Base-by-base conservation (phyloP, 2,329 filamentous ascomycete species). In the Ascochyta koolunga region DNA sequence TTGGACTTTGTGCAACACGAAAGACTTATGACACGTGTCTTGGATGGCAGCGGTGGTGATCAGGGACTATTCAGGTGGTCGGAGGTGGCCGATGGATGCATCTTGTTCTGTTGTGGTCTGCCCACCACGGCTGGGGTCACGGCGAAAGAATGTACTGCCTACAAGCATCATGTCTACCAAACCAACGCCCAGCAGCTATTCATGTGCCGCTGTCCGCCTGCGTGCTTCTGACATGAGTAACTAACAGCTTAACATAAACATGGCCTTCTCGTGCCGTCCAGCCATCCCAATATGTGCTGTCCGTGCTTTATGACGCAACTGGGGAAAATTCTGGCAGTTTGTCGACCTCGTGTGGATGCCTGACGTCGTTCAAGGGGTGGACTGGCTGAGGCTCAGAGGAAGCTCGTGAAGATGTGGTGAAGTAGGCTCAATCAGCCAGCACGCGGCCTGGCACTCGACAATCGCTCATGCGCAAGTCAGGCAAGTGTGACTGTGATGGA, bases 231-330 rank as follows among this genome's bases (percentile, higher is more conserved):
- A 4, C 19, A 21, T 5, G 5, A 19, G 19, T 13, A 22, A 13
- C 5, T 37, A 6, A 37, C 7, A 37, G 25, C 18, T 41, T 19
- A 41, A 21, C 10, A 3, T 29, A 2, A 15, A 27, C 15, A 2
- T 21, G 18, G 16, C 31, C 27, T 11, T 16, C 18, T 24, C 29
- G 4, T n/a, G 19, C 40, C 16, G 31, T 42, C 43, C 38, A 43
- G 49, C 42, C 43, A 47, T 43, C 37, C 24, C 13, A 31, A 27
- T 33, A 43, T n/a, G 19, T 21, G 18, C 31, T 16, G 50, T 19
- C 50, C 50, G 50, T 53, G 50, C 50, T 27, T 32, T 24, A 48
- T 53, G 50, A 53, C 50, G 50, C 43, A 53, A 36, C 50, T 43
- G 43, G 50, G 50, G 50, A 47, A 53, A 42, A 25, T 38, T 43